Base-by-base conservation (phyloP, 23 red algal species). In the Gracilaria domingensis region DNA sequence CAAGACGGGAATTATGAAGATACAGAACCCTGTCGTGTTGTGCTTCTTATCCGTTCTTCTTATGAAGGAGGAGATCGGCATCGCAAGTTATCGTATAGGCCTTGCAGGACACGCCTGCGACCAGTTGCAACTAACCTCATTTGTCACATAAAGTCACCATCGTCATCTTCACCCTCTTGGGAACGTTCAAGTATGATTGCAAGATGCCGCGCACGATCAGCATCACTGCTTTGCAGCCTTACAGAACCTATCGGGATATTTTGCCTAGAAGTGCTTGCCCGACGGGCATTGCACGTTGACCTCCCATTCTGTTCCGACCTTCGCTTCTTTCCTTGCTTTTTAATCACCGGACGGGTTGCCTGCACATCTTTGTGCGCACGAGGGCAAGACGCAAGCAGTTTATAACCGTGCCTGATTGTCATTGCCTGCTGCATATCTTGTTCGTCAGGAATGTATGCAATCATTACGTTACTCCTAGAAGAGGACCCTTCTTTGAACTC, bases 81-180 rank as follows among this genome's bases (percentile, higher is more conserved):
- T 34, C 16, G 12, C 30, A 37, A 28, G 30, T 20, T 37, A 37
- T 32, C 64, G 20, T 37, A 37, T 5, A 37, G 29, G 8, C 59
- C 24, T 6, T 69, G 64, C 17, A 24, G 18, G 16, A 36, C 32
- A 69, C 33, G 64, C 6, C 0, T 69, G 64, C 26, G n/a, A n/a
- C 32, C 64, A 69, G 36, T 69, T 18, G 59, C 59, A 64, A 64
- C 28, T 69, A 69, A 69, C 64, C 64, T 37, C 32, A 69, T 37
- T 36, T 64, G 59, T 69, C 64, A 69, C 72, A 77, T 77, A 77
- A 77, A 77, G 72, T 77, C 72, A 28, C 50, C 72, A 50, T 73
- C 35, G 17, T 73, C 67, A 44, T 44, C 67, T 4, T 73, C 67
- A 42, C 24, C 38, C 1, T 44, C 67, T 11, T 44, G 5, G 42